Evolutionary conservation across 257 asterid species (phyloP), one percentile per base, ranked within the genome.

Genomic region (Nicotiana undulata): DNA sequence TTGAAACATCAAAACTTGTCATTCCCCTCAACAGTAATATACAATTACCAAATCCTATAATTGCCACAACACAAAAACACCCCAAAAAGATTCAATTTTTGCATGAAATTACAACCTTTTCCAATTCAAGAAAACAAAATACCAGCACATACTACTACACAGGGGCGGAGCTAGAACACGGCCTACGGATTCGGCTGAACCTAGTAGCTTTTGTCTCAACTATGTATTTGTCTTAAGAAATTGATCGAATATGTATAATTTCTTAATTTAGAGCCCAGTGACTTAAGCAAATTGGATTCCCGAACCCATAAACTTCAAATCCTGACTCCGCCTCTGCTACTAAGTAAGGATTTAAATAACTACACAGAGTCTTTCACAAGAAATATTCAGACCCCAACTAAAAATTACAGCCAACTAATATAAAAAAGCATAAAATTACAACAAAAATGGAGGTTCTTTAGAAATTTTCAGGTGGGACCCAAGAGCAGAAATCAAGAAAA

Each of bases 1-100:
- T 92, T 7, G 93, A 90, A 76, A 88, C 85, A 90, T 95, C 99
- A 79, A 88, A 74, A 67, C 86, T 83, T 59, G 93, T 90, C 98
- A 93, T 94, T 85, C 78, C 87, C 80, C 79, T 51, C 56, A 51
- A 51, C 56, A 13, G 18, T 51, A 51, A 13, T 51, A 51, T 51
- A 51, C 56, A 51, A 13, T 51, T 1, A 15, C 16, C 56, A 51
- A 51, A 51, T 51, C 17, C 56, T 51, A 15, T 13, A 51, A 13
- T 51, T 51, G 6, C 18, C 56, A 51, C 56, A 51, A 51, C 16
- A 13, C 5, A 40, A 0, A 51, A 51, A 51, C 56, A 51, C 18
- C 18, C 18, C 18, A 4, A 51, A 51, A 13, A 51, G 56, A 51
- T 40, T 51, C 56, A 51, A 49, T 11, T 17, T 49, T 49, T 12